Conservation (phyloP, 2,329 filamentous ascomycete genomes). For the Aspergillus tamarii region DNA sequence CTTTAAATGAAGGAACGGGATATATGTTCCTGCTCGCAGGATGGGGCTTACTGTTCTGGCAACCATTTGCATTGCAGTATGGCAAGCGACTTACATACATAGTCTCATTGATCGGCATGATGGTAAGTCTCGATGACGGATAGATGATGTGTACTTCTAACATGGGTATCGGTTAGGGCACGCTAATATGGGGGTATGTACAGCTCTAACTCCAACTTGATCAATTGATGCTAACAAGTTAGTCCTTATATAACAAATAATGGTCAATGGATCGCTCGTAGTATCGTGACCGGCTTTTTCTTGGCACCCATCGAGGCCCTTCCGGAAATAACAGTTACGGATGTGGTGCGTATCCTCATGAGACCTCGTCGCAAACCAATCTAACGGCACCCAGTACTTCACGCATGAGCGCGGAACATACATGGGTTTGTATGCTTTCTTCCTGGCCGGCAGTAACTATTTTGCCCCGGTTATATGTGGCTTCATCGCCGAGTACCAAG, state of each 20-base stretch:
- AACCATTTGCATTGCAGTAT: slow-evolving; percentile 51
- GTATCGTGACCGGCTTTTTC: slow-evolving; percentile 43
- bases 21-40: slow-evolving; percentile 48
- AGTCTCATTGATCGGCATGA: slow-evolving; percentile 35
- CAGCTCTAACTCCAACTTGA: neutral
- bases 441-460: slow-evolving; percentile 47
- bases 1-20: slow-evolving; percentile 44
- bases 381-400: slow-evolving; percentile 38
- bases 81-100: slow-evolving; percentile 44
- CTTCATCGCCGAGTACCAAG: slow-evolving; percentile 51
- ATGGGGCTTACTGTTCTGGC: slow-evolving; percentile 53
- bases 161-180: slow-evolving; percentile 22
- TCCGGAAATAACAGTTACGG: slow-evolving; percentile 45
- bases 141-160: neutral
- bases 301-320: slow-evolving; percentile 47
- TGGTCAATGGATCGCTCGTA: slow-evolving; percentile 45
- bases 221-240: neutral
- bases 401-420: slow-evolving; percentile 46
- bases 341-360: slow-evolving; percentile 37
- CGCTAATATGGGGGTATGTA: slow-evolving; percentile 38
- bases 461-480: slow-evolving; percentile 52
- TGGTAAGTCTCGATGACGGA: slow-evolving; percentile 28
- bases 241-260: slow-evolving; percentile 38
- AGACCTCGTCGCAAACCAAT: neutral
- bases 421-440: slow-evolving; percentile 45